These are phyloP conservation scores for Phyllosticta ampelicida DNA, from an alignment of 2,329 filamentous ascomycete genomes.

Conservation along the genomic window DNA sequence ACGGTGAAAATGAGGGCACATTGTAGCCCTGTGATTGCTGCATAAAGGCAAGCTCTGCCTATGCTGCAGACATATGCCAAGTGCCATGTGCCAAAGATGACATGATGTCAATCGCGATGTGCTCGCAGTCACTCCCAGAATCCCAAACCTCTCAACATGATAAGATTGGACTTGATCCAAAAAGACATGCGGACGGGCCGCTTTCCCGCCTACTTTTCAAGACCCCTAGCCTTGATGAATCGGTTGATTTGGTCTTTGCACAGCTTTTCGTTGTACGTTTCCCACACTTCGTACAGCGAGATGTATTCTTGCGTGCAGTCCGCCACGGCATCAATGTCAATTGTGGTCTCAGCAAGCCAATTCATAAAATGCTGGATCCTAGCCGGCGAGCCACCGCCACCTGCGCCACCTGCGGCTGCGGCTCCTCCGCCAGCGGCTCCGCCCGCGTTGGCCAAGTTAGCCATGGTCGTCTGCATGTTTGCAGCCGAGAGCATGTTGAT, in stretches of 20 bases:
- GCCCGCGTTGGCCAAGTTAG: conserved; percentile 23
- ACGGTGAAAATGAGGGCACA: no score
- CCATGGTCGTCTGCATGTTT: conserved; percentile 25
- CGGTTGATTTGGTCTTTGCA: conserved; percentile 53
- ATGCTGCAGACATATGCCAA: no score
- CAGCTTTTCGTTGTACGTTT: conserved; percentile 52
- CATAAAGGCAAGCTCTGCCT: no score
- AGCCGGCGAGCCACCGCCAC: conserved; percentile 30
- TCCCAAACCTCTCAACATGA: background rate
- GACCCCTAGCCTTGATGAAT: conserved; percentile 49
- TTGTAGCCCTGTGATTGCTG: no score
- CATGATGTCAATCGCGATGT: no score
- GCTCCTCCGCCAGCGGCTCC: conserved; percentile 10
- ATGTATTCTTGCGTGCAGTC: conserved; percentile 89
- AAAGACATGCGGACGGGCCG: background rate
- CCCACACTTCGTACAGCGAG: conserved; percentile 72
- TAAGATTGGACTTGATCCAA: background rate
- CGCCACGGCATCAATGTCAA: conserved; percentile 75
- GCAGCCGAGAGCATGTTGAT: conserved; percentile 34
- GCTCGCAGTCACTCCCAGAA: background rate
- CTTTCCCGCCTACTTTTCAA: conserved; percentile 40
- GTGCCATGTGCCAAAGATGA: no score
- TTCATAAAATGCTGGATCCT: conserved; percentile 58
- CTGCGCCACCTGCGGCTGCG: conserved; percentile 13
- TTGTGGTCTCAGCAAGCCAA: conserved; percentile 77